Conservation (phyloP, 306 rosid genomes). For the Cicer pinnatifidum region DNA sequence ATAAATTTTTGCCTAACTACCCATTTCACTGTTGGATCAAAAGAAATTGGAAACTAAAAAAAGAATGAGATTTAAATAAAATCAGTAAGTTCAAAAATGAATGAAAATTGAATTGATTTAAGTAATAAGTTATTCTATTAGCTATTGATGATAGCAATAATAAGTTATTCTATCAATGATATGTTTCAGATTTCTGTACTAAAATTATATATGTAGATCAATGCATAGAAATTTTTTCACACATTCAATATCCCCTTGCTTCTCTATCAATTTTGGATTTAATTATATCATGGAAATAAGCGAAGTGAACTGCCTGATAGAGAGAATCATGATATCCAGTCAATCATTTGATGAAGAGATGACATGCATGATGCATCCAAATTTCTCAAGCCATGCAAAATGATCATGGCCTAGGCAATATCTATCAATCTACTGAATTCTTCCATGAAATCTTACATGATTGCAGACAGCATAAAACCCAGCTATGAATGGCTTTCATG, state of each 20-base stretch:
- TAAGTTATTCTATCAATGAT: background rate
- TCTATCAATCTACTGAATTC: background rate
- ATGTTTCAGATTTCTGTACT: background rate
- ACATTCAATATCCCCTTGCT: background rate
- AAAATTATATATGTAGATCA: no score
- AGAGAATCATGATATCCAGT: background rate
- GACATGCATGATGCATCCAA: background rate
- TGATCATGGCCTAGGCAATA: conserved; percentile 6
- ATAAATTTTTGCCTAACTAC: no score
- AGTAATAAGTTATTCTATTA: no score
- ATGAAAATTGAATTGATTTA: no score
- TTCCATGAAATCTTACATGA: conserved; percentile 1
- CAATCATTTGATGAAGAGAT: background rate
- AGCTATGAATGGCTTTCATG: conserved; percentile 32
- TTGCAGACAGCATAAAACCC: conserved; percentile 14
- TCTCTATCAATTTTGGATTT: background rate
- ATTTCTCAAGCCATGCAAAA: conserved; percentile 20
- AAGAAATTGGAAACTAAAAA: no score
- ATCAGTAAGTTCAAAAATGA: no score
- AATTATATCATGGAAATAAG: conserved; percentile 3
- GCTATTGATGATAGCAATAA: background rate
- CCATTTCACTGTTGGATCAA: no score
- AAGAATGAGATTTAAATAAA: no score
- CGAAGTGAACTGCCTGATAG: background rate
- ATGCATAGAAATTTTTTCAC: no score